Base-by-base conservation (phyloP, 2,329 filamentous ascomycete genomes). In the Ophiostoma perfectum region DNA sequence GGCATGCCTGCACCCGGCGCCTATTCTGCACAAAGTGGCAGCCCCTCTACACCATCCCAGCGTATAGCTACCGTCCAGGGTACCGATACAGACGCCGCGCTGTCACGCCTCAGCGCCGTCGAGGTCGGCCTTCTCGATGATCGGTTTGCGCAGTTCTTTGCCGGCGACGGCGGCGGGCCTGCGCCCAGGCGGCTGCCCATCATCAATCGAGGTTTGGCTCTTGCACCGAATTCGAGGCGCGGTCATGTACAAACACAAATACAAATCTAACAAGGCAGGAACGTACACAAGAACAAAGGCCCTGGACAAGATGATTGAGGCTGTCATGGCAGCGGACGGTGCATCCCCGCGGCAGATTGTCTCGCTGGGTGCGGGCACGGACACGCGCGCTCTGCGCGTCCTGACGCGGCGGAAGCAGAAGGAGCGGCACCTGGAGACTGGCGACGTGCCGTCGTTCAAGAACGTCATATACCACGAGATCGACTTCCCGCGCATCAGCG, bases 271-370 rank as follows among this genome's bases (percentile, higher is more conserved):
- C 27, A 27, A 2, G 27, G 27, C 27, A 27, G 93, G 93, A 66
- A 98, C 94, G n/a, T 98, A 97, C 75, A 90, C 93, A 36, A 88
- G 95, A 70, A 97, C 93, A 8, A 86, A 84, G 5, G 91, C 91
- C 38, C 88, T 99, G 71, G 93, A 99, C 78, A 81, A 79, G 12
- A 85, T 99, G 0, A 86, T 98, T 55, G 77, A 85, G 66, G 81
- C 81, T 7, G 98, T 98, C 74, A 81, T 98, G 12, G 76, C 80
- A 1, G 45, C 18, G 12, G 14, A 6, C 18, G 42, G 41, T 44
- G 9, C 9, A 2, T 27, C 38, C 7, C 47, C 36, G 38, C 87
- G 86, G 71, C 95, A 99, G 76, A 92, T 99, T 70, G 84, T 99
- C 70, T 97, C 93, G 0, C 84, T 99, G 0, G 95, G 95, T 42